Evolutionary conservation across 148 eudicot genomes (phyloP).

Genomic region (Persicaria tinctoria): DNA sequence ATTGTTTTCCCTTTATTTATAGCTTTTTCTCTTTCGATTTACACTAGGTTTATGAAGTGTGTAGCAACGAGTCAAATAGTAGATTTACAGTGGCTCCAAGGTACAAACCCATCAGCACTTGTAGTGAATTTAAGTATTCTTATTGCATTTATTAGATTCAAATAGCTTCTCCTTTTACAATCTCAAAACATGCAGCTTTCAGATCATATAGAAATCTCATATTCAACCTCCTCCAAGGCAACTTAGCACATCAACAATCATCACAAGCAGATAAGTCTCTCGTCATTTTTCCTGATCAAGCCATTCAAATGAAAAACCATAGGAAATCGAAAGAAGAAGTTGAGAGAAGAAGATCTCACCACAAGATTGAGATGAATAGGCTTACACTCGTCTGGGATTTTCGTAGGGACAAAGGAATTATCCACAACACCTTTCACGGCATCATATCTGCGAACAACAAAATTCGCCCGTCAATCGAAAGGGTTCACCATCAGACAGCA

Average conservation of each 20-base stretch:
- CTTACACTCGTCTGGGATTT: conserved; percentile 60
- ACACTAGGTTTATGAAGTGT: background rate
- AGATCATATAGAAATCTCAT: conserved; percentile 3
- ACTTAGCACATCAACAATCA: background rate
- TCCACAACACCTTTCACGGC: conserved; percentile 45
- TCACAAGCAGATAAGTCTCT: background rate
- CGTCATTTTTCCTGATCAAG: background rate
- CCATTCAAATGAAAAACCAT: background rate
- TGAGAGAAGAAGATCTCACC: conserved; percentile 36
- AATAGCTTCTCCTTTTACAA: background rate
- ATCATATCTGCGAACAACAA: conserved; percentile 44
- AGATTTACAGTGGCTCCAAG: background rate
- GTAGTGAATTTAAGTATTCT: background rate
- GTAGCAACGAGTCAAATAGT: background rate
- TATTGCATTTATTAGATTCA: background rate
- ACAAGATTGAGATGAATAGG: conserved; percentile 91
- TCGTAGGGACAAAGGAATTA: conserved; percentile 41
- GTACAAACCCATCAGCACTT: background rate
- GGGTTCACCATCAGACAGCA: background rate
- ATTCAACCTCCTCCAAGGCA: background rate
- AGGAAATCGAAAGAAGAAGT: background rate
- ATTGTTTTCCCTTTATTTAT: background rate
- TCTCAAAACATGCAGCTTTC: background rate
- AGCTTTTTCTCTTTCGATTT: background rate
- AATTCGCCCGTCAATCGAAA: background rate